Evolutionary conservation across 176 grass and related monocot species (phyloP).

Genomic region (Panicum miliaceum): DNA sequence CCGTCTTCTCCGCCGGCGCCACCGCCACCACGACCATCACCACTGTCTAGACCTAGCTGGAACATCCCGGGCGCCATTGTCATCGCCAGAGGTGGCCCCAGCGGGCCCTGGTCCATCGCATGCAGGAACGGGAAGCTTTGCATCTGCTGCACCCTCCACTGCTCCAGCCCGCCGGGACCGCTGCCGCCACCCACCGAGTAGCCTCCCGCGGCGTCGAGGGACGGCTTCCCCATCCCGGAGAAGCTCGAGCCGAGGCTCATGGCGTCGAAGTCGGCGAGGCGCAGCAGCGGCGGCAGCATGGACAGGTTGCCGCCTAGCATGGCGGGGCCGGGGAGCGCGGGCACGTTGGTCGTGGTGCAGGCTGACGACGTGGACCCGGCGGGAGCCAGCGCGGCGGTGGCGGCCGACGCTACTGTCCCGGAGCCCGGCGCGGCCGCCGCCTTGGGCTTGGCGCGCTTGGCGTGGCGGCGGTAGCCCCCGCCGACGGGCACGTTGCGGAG

Average conservation of each 20-base stretch:
- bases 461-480: slow-evolving; percentile 75
- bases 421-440: not conserved
- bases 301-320: slow-evolving; percentile 44
- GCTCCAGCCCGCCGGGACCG: slow-evolving; percentile 37
- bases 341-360: slow-evolving; percentile 36
- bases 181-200: slow-evolving; percentile 21
- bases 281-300: slow-evolving; percentile 60
- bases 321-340: not conserved
- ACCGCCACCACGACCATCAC: not conserved
- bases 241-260: slow-evolving; percentile 59
- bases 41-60: slow-evolving; percentile 37
- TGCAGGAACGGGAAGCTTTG: slow-evolving; percentile 68
- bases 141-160: slow-evolving; percentile 65
- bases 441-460: slow-evolving; percentile 63
- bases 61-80: slow-evolving; percentile 50
- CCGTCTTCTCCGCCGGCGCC: slow-evolving; percentile 23
- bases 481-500: slow-evolving; percentile 93
- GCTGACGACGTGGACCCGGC: slow-evolving; percentile 39
- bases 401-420: not conserved
- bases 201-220: slow-evolving; percentile 7
- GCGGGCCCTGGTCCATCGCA: slow-evolving; percentile 48
- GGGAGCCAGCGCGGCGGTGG: not conserved
- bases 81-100: slow-evolving; percentile 32
- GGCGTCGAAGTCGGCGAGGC: slow-evolving; percentile 62
- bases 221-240: slow-evolving; percentile 42